Evolutionary conservation across 441 rosid species (phyloP), one percentile per base, ranked within the genome.

Genomic region (Populus hybrid): DNA sequence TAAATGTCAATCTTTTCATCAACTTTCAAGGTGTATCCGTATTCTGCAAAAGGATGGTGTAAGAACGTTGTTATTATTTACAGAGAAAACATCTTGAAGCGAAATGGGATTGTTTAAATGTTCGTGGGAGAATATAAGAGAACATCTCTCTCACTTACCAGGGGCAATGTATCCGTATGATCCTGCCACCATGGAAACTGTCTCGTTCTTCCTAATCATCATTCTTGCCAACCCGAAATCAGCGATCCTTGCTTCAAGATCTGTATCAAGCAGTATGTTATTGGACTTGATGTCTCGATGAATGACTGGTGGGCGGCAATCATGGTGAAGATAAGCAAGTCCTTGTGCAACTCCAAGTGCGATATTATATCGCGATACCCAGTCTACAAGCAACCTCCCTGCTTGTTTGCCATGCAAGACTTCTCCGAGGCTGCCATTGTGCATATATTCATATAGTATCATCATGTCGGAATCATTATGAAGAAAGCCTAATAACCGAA

Each of bases 141-240:
- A 28, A 18, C 20, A 18, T 14, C 11, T 72, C 34, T 35, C 71
- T 10, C 6, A 77, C 73, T 26, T 86, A 94, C 99, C 97, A 77
- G 99, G 99, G 59, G 98, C 99, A 3, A 95, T 95, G 85, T 95
- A 95, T 70, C 99, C 99, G 40, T 95, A 95, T 59, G 99, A 95
- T 28, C 99, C 99, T 67, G 97, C 98, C 65, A 96, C 93, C 74
- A 96, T 94, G 46, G 99, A 90, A 89, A 96, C 90, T 75, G 97
- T 93, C 84, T 96, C 98, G 28, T 97, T 92, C 81, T 96, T 87
- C 74, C 95, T 90, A 0, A 92, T 86, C 80, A 94, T 87, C 84
- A 96, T 90, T 78, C 90, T 94, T 64, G 99, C 98, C 10, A 96
- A 90, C 81, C 99, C 99, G 71, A 96, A 96, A 81, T 96, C 98